These are phyloP conservation scores for Sporobolomyces phaffii DNA, from an alignment of 768 basidiomycete species.

Conservation along the genomic window DNA sequence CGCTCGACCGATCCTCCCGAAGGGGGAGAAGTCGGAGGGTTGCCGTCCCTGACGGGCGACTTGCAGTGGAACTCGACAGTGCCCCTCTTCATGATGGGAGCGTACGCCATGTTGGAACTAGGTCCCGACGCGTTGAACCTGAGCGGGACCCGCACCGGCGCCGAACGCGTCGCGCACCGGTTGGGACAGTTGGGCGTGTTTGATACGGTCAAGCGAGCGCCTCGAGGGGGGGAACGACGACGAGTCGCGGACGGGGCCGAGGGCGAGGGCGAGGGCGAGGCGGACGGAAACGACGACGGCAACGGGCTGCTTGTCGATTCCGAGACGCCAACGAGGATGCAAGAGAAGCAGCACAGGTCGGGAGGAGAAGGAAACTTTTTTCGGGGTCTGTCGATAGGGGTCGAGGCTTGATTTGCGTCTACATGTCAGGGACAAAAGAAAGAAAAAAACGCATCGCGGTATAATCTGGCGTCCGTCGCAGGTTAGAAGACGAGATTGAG, in stretches of 20 bases:
- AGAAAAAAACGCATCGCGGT: no score
- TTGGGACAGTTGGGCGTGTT: constrained; percentile 24
- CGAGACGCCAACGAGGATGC: background rate
- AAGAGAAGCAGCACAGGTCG: constrained; percentile 21
- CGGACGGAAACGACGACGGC: background rate
- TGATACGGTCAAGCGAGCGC: background rate
- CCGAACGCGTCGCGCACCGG: constrained; percentile 27
- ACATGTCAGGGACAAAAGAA: no score
- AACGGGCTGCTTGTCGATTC: no score
- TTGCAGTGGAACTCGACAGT: constrained; percentile 26
- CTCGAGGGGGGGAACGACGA: background rate
- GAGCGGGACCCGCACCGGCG: constrained; percentile 25
- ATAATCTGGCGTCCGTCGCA: no score
- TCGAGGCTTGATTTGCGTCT: constrained; percentile 10
- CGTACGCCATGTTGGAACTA: constrained; percentile 37
- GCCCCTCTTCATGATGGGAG: constrained; percentile 32
- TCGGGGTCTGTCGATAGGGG: background rate
- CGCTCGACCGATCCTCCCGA: no score
- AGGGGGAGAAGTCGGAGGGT: constrained; percentile 25
- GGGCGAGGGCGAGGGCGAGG: background rate
- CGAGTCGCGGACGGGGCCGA: background rate
- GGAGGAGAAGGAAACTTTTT: constrained; percentile 35
- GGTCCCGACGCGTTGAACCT: constrained; percentile 36
- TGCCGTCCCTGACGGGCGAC: constrained; percentile 37
- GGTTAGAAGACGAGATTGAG: no score